Base-by-base conservation (phyloP, 2,329 filamentous ascomycete species). In the Basipetospora chlamydospora region DNA sequence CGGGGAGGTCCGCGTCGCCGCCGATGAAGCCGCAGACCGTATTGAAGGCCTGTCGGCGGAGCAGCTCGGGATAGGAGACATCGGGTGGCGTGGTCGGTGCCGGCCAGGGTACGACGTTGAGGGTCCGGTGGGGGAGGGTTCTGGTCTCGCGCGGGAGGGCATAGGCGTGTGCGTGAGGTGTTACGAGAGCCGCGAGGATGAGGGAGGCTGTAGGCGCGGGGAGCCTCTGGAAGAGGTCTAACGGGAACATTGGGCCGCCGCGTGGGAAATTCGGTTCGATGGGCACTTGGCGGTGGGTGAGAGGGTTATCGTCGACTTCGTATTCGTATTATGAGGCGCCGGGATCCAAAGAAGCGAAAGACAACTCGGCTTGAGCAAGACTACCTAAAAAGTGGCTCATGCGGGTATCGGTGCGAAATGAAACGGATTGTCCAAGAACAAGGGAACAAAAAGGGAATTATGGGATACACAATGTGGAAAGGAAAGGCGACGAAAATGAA, bases 1-100 rank as follows among this genome's bases (percentile, higher is more conserved):
- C 71, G 3, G 70, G 67, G 21, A 73, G 51, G 17, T 53, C 51
- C 1, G 61, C 50, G 43, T 73, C 50, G 16, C 68, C 70, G 41
- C 62, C 64, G 46, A 76, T 59, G 50, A 64, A 76, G 28, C 71
- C 71, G 45, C 71, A 75, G 39, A 76, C 49, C 12, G 70, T 74
- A 50, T 71, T 70, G 36, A 55, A 17, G 17, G 21, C 28, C 15
- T 38, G 36, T 10, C 30, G 36, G 12, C 28, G 28, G 22, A 38
- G 22, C 21, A 33, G 21, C 21, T 90, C 4, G 86, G 95, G 52
- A 55, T 94, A 56, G 73, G 6, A 35, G 13, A 18, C 31, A 13
- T 25, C 21, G 11, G 29, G 35, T 26, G 33, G 30, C 11, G 35
- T 11, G 26, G 28, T 34, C 16, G 26, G 16, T 17, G 45, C 52